Base-by-base conservation (phyloP, 1,139 yeast species). In the Geotrichum histeridarum region DNA sequence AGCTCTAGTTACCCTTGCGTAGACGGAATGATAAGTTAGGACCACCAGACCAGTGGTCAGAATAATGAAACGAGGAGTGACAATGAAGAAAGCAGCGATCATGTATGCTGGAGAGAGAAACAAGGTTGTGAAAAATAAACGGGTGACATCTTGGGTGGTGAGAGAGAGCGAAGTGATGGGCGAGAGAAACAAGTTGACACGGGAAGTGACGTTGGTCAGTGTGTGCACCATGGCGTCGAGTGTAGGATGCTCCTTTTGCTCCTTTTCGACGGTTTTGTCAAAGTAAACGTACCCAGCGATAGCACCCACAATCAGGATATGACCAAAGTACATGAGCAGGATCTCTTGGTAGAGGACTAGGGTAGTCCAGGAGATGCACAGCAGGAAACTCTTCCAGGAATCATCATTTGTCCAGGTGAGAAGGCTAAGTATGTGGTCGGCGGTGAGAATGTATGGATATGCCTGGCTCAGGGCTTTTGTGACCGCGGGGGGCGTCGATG, bases 351-450 rank as follows among this genome's bases (percentile, higher is more conserved):
- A 88, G 33, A 86, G 71, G 32, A 88, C 88, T 9, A 78, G 66
- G 8, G 86, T 73, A 1, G 82, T 73, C 69, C 80, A 84, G 14
- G 77, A 62, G 22, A 82, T 73, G 33, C 86, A 80, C 44, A 86
- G 65, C 36, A 88, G 75, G 31, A 87, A 73, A 62, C 90, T 83
- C 57, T 84, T 73, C 89, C 94, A 89, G 48, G 79, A 77, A 68
- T 89, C 95, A 44, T 86, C 91, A 58, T 84, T 84, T 1, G 97
- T 88, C 99, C 99, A 93, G 0, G 98, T 91, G 33, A 87, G 70
- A 35, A 91, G 76, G 38, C 90, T 81, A 54, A 90, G 73, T 7
- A 80, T 59, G 62, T 83, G 82, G 68, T 90, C 89, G 9, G 83
- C 81, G 4, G 87, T 78, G 45, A 86, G 76, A 50, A 91, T 74